phyloP scores from a whole-genome alignment of 2,329 filamentous ascomycete genomes.

The Fusarium kyushuense region DNA sequence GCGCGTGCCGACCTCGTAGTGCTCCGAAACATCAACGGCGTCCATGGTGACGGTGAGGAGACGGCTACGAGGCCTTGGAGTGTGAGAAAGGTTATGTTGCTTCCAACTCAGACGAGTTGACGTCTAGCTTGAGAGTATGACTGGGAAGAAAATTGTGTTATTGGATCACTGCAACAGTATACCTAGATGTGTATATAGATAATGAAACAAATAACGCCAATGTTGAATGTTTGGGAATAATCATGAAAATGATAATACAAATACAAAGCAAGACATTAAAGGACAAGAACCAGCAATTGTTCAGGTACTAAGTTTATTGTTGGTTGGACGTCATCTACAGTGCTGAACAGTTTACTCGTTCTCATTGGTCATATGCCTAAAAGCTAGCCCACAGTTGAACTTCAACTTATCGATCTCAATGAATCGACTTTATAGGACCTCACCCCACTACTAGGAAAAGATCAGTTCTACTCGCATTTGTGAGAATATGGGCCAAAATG shows the following conservation, averaged over 20 bases:
- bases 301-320: no score
- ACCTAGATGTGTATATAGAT: background rate
- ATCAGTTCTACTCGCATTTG: slow-evolving; percentile 6
- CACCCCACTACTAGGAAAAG: slow-evolving; percentile 7
- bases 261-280: background rate
- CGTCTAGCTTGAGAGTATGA: background rate
- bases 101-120: background rate
- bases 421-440: slow-evolving; percentile 11
- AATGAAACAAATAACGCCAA: slow-evolving; percentile 11
- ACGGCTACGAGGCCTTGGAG: slow-evolving; percentile 52
- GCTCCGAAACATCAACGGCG: slow-evolving; percentile 68
- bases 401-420: slow-evolving; percentile 27
- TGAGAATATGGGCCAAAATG: slow-evolving; percentile 35
- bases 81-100: background rate
- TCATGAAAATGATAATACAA: background rate
- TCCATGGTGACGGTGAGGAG: slow-evolving; percentile 58
- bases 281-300: background rate
- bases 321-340: slow-evolving; percentile 32
- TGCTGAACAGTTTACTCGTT: slow-evolving; percentile 15
- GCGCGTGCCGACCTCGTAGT: slow-evolving; percentile 67
- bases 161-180: background rate
- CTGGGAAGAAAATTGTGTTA: slow-evolving; percentile 9
- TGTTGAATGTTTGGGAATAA: background rate
- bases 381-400: slow-evolving; percentile 14
- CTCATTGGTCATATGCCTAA: slow-evolving; percentile 26